Conservation (phyloP, 148 eudicot species). For the Mesembryanthemum crystallinum region DNA sequence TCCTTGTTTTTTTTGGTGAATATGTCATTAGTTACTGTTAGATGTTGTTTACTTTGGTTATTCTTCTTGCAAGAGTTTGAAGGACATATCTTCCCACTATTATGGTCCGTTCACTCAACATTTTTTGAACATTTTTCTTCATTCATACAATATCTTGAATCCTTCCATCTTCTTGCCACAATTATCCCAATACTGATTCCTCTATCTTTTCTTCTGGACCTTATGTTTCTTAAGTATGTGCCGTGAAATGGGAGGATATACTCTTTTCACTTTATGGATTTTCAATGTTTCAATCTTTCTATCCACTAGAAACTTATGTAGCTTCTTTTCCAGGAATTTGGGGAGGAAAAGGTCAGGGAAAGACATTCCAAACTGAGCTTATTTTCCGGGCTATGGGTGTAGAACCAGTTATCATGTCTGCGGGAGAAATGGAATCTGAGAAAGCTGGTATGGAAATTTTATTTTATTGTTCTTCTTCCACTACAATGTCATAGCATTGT, state of each 20-base stretch:
- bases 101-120: no score
- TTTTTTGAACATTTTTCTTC: no score
- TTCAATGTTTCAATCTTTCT: neutral
- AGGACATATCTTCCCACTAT: no score
- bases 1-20: no score
- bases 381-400: slow-evolving; percentile 87
- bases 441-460: slow-evolving; percentile 64
- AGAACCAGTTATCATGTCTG: slow-evolving; percentile 94
- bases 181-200: neutral
- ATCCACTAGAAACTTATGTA: neutral
- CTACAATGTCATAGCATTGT: neutral
- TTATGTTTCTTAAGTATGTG: neutral
- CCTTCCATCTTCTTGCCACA: no score
- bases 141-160: no score
- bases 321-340: slow-evolving; percentile 61
- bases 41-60: no score
- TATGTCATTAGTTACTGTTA: no score
- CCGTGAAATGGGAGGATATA: neutral
- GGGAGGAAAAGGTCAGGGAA: slow-evolving; percentile 99
- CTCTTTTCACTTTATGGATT: neutral
- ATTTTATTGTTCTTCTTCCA: neutral
- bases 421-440: slow-evolving; percentile 96
- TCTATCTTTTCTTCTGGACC: neutral
- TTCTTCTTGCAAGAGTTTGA: no score
- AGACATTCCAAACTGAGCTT: slow-evolving; percentile 94